phyloP scores from a whole-genome alignment of 371 early-diverging fungal species.

The Smittium culicis region DNA sequence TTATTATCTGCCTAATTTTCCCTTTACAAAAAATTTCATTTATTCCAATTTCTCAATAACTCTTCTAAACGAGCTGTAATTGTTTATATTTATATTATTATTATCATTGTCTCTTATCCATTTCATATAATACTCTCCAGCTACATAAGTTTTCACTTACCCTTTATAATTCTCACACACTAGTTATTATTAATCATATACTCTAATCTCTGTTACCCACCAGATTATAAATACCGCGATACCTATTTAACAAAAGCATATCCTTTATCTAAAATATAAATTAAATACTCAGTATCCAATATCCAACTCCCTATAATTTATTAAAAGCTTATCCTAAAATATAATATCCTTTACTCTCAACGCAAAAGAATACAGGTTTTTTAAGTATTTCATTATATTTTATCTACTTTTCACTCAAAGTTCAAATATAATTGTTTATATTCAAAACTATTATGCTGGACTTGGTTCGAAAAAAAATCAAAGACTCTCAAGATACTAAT shows the following conservation, averaged over 20 bases:
- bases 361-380: not conserved
- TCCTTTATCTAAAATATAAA: not conserved
- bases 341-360: not conserved
- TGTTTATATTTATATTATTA: not conserved
- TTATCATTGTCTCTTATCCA: not conserved
- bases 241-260: too few species aligned
- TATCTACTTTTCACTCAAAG: not conserved
- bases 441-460: not conserved
- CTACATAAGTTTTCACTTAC: not conserved
- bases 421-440: not conserved
- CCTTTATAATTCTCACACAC: not conserved
- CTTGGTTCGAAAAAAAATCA: not conserved
- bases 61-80: not conserved
- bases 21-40: not conserved
- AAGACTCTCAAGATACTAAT: not conserved
- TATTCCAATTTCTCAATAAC: not conserved
- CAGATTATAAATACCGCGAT: too few species aligned
- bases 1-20: not conserved
- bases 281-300: not conserved
- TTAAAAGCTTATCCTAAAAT: not conserved
- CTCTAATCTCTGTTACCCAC: too few species aligned
- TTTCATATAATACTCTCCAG: not conserved
- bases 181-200: not conserved
- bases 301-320: not conserved
- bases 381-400: too few species aligned